Base-by-base conservation (phyloP, 176 grass and related monocot species). In the Oryza meridionalis region DNA sequence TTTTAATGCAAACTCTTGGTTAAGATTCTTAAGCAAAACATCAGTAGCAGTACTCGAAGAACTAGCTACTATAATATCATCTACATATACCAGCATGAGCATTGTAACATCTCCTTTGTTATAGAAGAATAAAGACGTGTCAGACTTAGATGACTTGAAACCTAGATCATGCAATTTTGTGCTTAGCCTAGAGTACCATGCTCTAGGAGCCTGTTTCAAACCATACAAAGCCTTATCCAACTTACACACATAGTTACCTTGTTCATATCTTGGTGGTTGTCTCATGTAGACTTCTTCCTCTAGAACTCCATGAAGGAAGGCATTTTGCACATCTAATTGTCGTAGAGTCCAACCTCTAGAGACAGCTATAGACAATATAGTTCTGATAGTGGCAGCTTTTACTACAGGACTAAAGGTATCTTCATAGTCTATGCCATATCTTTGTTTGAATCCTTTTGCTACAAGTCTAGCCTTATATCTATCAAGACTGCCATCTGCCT, bases 391-490 rank as follows among this genome's bases (percentile, higher is more conserved):
- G 0, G 11, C 14, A 0, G 38, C 4, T 40, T 68, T 72, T 0
- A 65, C 67, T 1, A 82, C 46, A 8, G 65, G 80, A n/a, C 37
- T 42, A 11, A 73, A 73, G 0, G 27, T 82, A 1, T 73, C 46
- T 0, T 24, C 4, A 40, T 72, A 82, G 21, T 82, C 46, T 11
- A 73, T 53, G 0, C 67, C 80, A 17, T 71, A 15, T 6, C 6
- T 35, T 51, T 82, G 44, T 10, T 33, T 65, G 16, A 51, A 72
- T 0, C 80, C 67, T 7, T 73, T 82, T 11, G 26, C 80, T 1
- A 82, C 79, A 0, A 82, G 22, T 17, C 67, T 0, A 1, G 67
- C 80, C 43, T 82, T 82, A 33, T 59, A 35, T 3, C 80, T 16
- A 0, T 71, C 45, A 5, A 82, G 17, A 1, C 5, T 43, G 3